phyloP scores from a whole-genome alignment of 1,284 basidiomycete genomes.

The Marasmius tenuissimus region DNA sequence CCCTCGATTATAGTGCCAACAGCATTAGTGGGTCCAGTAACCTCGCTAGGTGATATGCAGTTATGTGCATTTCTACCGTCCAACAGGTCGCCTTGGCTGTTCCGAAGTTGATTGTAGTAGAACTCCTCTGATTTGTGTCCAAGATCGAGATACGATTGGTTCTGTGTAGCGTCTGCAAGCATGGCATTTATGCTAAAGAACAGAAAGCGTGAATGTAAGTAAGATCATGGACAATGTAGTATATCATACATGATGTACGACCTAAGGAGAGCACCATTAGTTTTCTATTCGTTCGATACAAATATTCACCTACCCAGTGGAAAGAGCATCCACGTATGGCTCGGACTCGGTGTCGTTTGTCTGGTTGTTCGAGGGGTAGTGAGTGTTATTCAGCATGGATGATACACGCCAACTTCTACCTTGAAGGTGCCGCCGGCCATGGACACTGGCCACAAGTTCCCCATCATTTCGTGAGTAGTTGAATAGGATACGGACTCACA shows the following conservation, averaged over 20 bases:
- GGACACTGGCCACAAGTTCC: not conserved
- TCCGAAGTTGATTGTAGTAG: not conserved
- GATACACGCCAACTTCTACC: not conserved
- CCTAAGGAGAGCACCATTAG: not conserved
- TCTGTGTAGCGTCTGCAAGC: not conserved
- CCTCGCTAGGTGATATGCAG: not conserved
- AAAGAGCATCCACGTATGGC: not conserved
- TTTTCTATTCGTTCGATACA: no score
- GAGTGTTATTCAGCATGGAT: not conserved
- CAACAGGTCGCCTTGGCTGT: slow-evolving; percentile 1
- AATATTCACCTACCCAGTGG: no score
- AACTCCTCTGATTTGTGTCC: not conserved
- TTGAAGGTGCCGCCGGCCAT: slow-evolving; percentile 5
- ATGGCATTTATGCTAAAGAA: not conserved
- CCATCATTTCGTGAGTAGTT: not conserved
- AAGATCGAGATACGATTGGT: not conserved
- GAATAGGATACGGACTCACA: not conserved
- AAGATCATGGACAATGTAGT: not conserved
- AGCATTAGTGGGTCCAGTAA: not conserved
- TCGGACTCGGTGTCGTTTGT: no score
- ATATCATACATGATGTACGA: not conserved
- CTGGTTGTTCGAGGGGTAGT: no score
- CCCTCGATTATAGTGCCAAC: slow-evolving; percentile 8
- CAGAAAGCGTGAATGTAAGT: not conserved
- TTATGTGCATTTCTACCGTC: slow-evolving; percentile 6